Evolutionary conservation across 2,329 filamentous ascomycete genomes (phyloP).

Genomic region (Talaromyces sp.): DNA sequence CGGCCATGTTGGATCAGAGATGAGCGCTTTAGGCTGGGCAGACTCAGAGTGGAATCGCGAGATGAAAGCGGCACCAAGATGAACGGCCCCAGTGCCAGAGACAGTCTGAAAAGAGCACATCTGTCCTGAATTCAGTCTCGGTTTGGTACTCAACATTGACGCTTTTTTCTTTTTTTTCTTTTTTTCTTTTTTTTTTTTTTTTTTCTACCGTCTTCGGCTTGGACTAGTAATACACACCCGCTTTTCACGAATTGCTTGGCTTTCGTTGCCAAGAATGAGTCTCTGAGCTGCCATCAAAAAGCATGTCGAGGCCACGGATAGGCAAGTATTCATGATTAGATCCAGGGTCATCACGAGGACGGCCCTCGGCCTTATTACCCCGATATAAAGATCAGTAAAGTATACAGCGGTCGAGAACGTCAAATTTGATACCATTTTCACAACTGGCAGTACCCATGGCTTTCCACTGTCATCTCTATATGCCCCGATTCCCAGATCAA

Average conservation of each 20-base stretch:
- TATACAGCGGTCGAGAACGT: background rate
- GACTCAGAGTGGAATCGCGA: background rate
- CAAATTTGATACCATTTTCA: background rate
- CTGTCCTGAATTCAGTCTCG: background rate
- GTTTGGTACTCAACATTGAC: too few species aligned
- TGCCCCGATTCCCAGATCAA: slow-evolving; percentile 3
- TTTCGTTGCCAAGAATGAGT: slow-evolving; percentile 2
- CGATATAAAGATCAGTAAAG: background rate
- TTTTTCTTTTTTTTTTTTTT: too few species aligned
- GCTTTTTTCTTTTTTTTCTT: too few species aligned
- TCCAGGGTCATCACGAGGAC: background rate
- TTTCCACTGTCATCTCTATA: slow-evolving; percentile 4
- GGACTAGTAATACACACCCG: background rate
- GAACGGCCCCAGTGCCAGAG: background rate
- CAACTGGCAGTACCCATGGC: slow-evolving; percentile 5
- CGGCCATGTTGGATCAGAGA: slow-evolving; percentile 3
- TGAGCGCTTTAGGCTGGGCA: background rate
- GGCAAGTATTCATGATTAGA: slow-evolving; percentile 3
- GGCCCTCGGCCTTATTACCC: background rate
- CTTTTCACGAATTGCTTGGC: background rate
- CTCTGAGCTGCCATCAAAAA: slow-evolving; percentile 1
- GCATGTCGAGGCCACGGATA: background rate
- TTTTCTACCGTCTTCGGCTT: background rate
- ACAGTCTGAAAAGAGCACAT: background rate
- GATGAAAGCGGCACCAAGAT: background rate